Evolutionary conservation across 2,329 filamentous ascomycete genomes (phyloP).

Genomic region (Colletotrichum melonis): DNA sequence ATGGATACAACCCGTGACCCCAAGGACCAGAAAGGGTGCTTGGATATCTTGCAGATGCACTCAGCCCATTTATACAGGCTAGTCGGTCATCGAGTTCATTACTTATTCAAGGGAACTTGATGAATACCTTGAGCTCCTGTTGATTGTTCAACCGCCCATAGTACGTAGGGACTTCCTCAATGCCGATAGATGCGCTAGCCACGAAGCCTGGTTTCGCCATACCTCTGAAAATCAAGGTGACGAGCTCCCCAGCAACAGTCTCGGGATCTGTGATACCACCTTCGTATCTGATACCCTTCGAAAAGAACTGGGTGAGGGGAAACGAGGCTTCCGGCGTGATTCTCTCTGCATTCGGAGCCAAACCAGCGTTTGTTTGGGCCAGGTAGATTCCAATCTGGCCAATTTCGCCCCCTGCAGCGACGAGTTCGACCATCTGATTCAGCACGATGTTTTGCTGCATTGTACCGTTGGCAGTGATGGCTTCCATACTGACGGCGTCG

Average conservation of each 20-base stretch:
- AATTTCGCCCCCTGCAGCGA: constrained; percentile 35
- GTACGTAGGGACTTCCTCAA: not conserved
- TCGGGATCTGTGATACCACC: not conserved
- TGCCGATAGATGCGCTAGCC: not conserved
- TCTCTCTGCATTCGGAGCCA: constrained; percentile 24
- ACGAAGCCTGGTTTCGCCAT: not conserved
- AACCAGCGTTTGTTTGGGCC: constrained; percentile 35
- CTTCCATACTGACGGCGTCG: constrained; percentile 38
- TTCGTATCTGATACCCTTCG: constrained; percentile 10
- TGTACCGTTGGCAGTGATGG: constrained; percentile 32
- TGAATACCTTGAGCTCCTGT: not conserved
- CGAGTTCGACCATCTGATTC: constrained; percentile 33
- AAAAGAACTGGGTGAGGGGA: constrained; percentile 29
- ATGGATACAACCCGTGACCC: not conserved
- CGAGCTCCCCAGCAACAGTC: not conserved
- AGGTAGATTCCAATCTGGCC: constrained; percentile 26
- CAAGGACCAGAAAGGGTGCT: not conserved
- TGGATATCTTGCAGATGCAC: not conserved
- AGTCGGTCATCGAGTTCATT: not conserved
- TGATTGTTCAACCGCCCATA: not conserved
- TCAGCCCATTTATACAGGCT: not conserved
- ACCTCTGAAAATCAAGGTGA: not conserved
- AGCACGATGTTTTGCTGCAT: constrained; percentile 33
- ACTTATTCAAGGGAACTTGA: not conserved
- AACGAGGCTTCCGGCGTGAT: constrained; percentile 26